Conservation (phyloP, 2,329 filamentous ascomycete species). For the Thermochaetoides dissita region DNA sequence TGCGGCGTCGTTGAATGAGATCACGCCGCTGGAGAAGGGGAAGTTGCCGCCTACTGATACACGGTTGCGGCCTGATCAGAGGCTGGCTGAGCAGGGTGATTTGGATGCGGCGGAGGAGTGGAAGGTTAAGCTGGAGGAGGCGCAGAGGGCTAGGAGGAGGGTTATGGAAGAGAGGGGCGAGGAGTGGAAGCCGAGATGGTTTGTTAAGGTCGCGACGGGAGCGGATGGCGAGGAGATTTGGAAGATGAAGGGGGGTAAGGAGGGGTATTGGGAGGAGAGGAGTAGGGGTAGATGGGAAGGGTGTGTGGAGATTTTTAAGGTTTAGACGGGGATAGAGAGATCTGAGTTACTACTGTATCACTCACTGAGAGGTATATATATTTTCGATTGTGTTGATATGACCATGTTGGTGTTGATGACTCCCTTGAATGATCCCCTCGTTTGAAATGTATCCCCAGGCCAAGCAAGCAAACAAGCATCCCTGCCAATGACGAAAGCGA, state of each 20-base stretch:
- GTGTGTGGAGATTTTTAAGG: constrained; percentile 35
- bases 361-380: too few relatives aligned
- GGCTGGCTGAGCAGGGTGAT: constrained; percentile 66
- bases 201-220: constrained; percentile 52
- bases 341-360: too few relatives aligned
- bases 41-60: constrained; percentile 71
- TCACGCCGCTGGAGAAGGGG: constrained; percentile 63
- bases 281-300: constrained; percentile 51
- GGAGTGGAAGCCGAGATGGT: constrained; percentile 68
- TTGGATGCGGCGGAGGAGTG: constrained; percentile 71
- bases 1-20: constrained; percentile 73
- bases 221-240: constrained; percentile 53
- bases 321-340: neutral
- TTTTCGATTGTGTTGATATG: too few relatives aligned
- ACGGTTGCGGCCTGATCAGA: constrained; percentile 74
- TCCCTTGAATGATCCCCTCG: too few relatives aligned
- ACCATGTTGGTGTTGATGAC: too few relatives aligned
- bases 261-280: constrained; percentile 88
- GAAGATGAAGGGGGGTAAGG: constrained; percentile 65
- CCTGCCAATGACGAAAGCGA: too few relatives aligned
- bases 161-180: constrained; percentile 64
- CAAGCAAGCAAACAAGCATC: too few relatives aligned
- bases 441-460: too few relatives aligned
- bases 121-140: constrained; percentile 76
- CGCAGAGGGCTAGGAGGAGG: constrained; percentile 60